phyloP scores from a whole-genome alignment of 1,284 basidiomycete species.

The Vanrija sp. region DNA sequence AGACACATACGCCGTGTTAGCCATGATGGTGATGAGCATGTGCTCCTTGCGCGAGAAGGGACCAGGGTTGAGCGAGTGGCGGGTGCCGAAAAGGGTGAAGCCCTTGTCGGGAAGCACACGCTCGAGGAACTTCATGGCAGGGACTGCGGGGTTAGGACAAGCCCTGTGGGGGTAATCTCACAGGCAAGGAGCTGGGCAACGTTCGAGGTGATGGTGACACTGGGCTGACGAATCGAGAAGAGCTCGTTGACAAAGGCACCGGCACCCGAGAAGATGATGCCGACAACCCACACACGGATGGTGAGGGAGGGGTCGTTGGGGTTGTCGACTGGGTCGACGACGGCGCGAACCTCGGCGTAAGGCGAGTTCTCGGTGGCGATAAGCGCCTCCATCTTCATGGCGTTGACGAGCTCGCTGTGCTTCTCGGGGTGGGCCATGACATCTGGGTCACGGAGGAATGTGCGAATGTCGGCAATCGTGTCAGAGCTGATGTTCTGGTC shows the following conservation, averaged over 20 bases:
- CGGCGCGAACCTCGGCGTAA: constrained; percentile 81
- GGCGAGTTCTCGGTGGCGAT: constrained; percentile 57
- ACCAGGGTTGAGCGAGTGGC: constrained; percentile 44
- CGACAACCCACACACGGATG: constrained; percentile 72
- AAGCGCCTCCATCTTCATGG: constrained; percentile 38
- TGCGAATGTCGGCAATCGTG: constrained; percentile 20
- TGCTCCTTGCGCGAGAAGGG: constrained; percentile 52
- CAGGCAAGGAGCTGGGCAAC: constrained; percentile 33
- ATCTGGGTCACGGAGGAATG: constrained; percentile 25
- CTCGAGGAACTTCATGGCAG: constrained; percentile 23
- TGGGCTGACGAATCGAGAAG: constrained; percentile 47
- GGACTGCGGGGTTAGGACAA: constrained; percentile 8
- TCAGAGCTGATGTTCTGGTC: constrained; percentile 32
- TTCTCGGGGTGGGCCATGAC: constrained; percentile 20
- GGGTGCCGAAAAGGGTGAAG: constrained; percentile 13
- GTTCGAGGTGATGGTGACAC: constrained; percentile 27
- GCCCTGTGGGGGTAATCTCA: not conserved
- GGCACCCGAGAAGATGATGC: constrained; percentile 50
- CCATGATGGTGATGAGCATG: constrained; percentile 47
- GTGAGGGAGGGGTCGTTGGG: constrained; percentile 74
- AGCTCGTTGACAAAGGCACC: constrained; percentile 67
- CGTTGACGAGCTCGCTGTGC: constrained; percentile 25
- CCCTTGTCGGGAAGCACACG: constrained; percentile 1
- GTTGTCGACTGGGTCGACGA: constrained; percentile 73
- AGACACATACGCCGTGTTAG: constrained; percentile 31